Evolutionary conservation across 176 grass and related monocot species (phyloP), one percentile per base, ranked within the genome.

Genomic region (Zea luxurians): DNA sequence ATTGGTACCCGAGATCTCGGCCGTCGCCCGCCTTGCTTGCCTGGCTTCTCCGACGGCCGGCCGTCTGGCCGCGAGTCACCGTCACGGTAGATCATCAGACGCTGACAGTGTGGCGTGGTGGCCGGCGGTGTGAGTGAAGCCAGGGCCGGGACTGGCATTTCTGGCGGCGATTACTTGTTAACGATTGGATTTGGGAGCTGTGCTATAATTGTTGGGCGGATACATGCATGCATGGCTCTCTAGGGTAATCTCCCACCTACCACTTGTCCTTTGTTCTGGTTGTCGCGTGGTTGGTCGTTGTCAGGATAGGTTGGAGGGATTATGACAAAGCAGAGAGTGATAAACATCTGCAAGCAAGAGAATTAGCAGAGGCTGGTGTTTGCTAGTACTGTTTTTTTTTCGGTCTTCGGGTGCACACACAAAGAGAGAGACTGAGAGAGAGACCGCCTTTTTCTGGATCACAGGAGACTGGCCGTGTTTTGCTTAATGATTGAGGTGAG

Each of bases 131-230:
- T 15, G 46, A 13, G 85, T 34, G 79, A 73, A 73, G 47, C 46
- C 36, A 52, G n/a, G 20, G 11, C 36, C 41, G n/a, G 20, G 11
- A 4, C 6, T n/a, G 44, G 8, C 80, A 38, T 37, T 79, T 17
- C 61, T 11, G 7, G 44, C 13, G 75, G 71, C 17, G 75, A 79
- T 79, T 74, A 70, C 86, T 83, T 88, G 70, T 37, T 76, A 40
- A 40, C 70, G 44, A 55, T 76, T 80, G 76, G 27, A 65, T 84
- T 27, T 57, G 5, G 3, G 27, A 61, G 18, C 36, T 8, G 52
- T 2, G 54, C 53, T 6, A 72, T 74, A 73, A 16, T 7, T 59
- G 38, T 40, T 40, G 38, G 38, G 38, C 38, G 27, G 27, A 27
- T 27, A 2, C 38, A 3, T 40, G 2, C 13, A 4, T 53, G 10